These are phyloP conservation scores for Nephelium lappaceum DNA, from an alignment of 345 rosid genomes.

Conservation along the genomic window DNA sequence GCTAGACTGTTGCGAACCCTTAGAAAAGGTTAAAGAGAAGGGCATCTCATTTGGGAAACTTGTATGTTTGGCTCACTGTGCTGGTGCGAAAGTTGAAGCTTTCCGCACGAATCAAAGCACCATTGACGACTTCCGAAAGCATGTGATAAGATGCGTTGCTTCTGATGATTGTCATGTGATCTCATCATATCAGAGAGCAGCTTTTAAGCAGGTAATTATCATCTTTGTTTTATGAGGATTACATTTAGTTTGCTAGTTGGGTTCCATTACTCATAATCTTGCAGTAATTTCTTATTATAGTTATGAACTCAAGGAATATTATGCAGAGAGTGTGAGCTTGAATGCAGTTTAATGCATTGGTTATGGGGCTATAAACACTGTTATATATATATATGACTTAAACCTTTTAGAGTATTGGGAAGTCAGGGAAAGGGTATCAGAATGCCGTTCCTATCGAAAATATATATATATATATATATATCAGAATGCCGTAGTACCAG, in stretches of 20 bases:
- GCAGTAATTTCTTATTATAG: neutral
- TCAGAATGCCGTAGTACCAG: neutral
- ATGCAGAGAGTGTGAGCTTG: neutral
- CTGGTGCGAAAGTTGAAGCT: constrained; percentile 92
- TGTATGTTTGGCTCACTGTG: constrained; percentile 86
- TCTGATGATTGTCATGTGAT: constrained; percentile 82
- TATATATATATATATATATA: neutral
- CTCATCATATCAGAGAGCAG: constrained; percentile 76
- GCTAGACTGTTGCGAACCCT: constrained; percentile 93
- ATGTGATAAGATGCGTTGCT: constrained; percentile 56
- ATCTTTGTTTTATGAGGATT: neutral
- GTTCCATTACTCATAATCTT: constrained; percentile 5
- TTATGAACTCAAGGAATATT: neutral
- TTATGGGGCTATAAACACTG: neutral
- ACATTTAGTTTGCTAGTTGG: neutral
- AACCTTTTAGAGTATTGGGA: neutral
- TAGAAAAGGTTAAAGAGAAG: constrained; percentile 73
- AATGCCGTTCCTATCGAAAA: too few species aligned
- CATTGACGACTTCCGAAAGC: constrained; percentile 71
- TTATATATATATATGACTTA: neutral
- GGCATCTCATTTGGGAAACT: constrained; percentile 93
- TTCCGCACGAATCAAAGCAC: constrained; percentile 78
- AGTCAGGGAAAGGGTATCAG: neutral
- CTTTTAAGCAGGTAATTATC: constrained; percentile 63
- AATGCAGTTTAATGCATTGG: neutral